A percentile compares a stretch with the other conserved stretches of the same genome.
Evolutionary conservation across 2,329 filamentous ascomycete species (phyloP).

Genomic region (Leptosphaerulina australis): DNA sequence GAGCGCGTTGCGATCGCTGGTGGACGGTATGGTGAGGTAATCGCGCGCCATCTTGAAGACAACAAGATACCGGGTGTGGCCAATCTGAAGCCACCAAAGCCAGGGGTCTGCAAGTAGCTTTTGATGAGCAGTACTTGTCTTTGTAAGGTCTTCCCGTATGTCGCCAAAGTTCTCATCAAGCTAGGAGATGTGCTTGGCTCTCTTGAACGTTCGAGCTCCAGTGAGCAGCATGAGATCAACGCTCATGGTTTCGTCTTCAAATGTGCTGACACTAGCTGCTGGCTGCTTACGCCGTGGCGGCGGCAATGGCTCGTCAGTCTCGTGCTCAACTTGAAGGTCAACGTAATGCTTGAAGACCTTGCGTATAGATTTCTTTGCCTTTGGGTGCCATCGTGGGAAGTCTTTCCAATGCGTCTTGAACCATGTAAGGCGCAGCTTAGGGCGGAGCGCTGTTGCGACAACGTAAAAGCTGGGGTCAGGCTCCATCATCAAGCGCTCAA

Average conservation of each 20-base stretch:
- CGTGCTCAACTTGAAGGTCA: no score
- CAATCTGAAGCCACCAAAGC: slow-evolving; percentile 10
- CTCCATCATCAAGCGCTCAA: background rate
- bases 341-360: background rate
- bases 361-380: background rate
- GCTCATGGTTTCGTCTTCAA: no score
- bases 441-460: background rate
- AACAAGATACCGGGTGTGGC: slow-evolving; percentile 4
- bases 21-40: slow-evolving; percentile 13
- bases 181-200: background rate
- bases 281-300: background rate
- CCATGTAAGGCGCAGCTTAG: background rate
- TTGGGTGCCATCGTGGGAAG: background rate
- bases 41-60: slow-evolving; percentile 17
- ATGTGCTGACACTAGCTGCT: background rate
- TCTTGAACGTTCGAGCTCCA: no score
- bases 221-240: no score
- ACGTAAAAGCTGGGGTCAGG: background rate
- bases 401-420: background rate
- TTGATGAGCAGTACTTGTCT: background rate
- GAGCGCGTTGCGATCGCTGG: slow-evolving; percentile 6
- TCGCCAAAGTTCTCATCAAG: background rate
- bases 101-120: background rate
- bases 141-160: background rate
- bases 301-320: no score